These are phyloP conservation scores for Verbena officinalis DNA, from an alignment of 257 asterid species.

Conservation along the genomic window DNA sequence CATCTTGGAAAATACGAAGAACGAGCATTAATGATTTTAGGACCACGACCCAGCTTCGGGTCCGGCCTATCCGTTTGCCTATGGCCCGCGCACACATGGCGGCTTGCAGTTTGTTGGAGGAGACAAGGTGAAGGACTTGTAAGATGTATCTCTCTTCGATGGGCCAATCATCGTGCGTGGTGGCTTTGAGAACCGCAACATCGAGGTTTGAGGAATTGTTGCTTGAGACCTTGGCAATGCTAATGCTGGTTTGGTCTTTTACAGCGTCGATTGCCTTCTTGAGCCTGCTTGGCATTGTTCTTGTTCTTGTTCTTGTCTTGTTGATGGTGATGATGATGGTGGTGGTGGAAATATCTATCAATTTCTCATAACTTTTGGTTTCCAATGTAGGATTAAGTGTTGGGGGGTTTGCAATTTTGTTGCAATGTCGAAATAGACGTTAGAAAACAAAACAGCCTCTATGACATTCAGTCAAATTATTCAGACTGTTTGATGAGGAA, in stretches of 20 bases:
- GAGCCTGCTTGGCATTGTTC: conserved; percentile 77
- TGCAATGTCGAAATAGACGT: too few relatives aligned
- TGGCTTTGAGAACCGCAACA: conserved; percentile 76
- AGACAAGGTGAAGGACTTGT: conserved; percentile 63
- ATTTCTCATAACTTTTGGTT: too few relatives aligned
- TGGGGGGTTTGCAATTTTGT: too few relatives aligned
- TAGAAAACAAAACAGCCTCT: too few relatives aligned
- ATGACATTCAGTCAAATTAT: too few relatives aligned
- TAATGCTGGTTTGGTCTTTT: conserved; percentile 83
- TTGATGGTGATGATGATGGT: too few relatives aligned
- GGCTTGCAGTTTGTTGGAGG: conserved; percentile 67
- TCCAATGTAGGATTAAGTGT: too few relatives aligned
- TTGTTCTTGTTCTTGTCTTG: background rate
- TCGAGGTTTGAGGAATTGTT: conserved; percentile 64
- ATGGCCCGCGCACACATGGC: conserved; percentile 81
- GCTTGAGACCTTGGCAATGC: conserved; percentile 76
- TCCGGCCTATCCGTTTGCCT: conserved; percentile 73
- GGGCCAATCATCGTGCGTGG: conserved; percentile 71
- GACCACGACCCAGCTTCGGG: conserved; percentile 79
- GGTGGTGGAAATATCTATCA: too few relatives aligned
- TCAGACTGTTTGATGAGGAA: too few relatives aligned
- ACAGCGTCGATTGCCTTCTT: conserved; percentile 79
- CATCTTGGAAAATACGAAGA: conserved; percentile 77
- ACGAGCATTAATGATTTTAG: conserved; percentile 73
- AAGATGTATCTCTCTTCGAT: conserved; percentile 51